Evolutionary conservation across 257 asterid genomes (phyloP), one percentile per base, ranked within the genome.

Genomic region (Marsdenia floribunda): DNA sequence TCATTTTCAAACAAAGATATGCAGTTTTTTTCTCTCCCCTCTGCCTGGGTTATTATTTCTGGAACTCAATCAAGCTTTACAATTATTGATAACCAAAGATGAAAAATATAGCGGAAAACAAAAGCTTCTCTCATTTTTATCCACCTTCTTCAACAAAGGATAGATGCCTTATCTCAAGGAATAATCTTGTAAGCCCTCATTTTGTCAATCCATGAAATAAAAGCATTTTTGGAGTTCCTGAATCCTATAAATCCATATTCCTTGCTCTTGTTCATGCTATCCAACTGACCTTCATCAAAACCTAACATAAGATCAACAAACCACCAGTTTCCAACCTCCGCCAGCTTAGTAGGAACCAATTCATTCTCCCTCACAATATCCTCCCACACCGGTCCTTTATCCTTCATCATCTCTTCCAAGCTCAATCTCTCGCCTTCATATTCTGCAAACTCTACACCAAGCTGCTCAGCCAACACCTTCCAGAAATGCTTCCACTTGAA

Each of bases 401-500:
- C 90, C 88, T 89, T 92, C 97, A 94, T 92, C 89, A 87, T 61
- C 74, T 82, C 91, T 85, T 76, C 71, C 75, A 94, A 70, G 29
- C 52, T 85, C 68, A 85, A 8, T 46, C 55, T 76, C 63, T 85
- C 73, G 40, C 88, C 97, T 46, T 89, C 88, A 73, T 73, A 88
- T 77, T 81, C 98, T n/a, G 55, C 86, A 21, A 73, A 82, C 11
- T 90, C 96, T 44, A 87, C 84, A 2, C 85, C 97, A 81, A 94
- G 90, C 80, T 90, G 92, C 79, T 90, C 97, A 0, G 97, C 97
- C 88, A 94, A 76, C 72, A 89, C 89, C 71, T 79, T 90, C 96
- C 97, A 92, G 49, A 94, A 87, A 50, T 92, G 97, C 88, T 94
- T 92, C 99, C 99, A 92, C 47, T 83, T 92, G 69, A 88, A 92